Evolutionary conservation across 345 rosid genomes (phyloP), one percentile per base, ranked within the genome.

Genomic region (Hibiscus syriacus): DNA sequence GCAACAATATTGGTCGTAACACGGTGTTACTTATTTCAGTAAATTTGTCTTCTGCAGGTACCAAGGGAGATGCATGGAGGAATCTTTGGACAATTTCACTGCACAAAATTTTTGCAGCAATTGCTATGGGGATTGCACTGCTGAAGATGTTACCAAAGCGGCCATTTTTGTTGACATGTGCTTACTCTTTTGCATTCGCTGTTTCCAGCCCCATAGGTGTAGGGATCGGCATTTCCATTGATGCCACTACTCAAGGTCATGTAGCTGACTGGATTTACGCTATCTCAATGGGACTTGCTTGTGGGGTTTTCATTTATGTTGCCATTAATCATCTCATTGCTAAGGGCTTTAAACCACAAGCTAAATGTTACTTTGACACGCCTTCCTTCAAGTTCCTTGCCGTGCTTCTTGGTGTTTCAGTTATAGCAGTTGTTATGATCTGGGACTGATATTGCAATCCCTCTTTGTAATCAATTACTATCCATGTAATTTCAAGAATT

Each of bases 231-330:
- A 89, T 92, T 0, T 92, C 88, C 62, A 92, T 89, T 52, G 86
- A 89, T 50, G 86, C 92, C 38, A 86, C 94, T n/a, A n/a, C n/a
- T n/a, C n/a, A n/a, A n/a, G n/a, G n/a, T n/a, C n/a, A n/a, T n/a
- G n/a, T n/a, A n/a, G 88, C 90, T 12, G 89, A 89, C 70, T 89
- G 98, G 96, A 64, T 79, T 5, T 92, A 76, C 38, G 98, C 89
- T 1, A 89, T 92, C 61, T 78, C 98, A 0, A 87, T 92, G 98
- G 82, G 88, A 62, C 22, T 89, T 25, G 96, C 98, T n/a, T 87
- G 96, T 59, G 98, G 96, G 27, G 82, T 92, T 30, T 92, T 92
- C 54, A n/a, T n/a, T n/a, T n/a, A n/a, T n/a, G n/a, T n/a, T n/a
- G n/a, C n/a, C n/a, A n/a, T n/a, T n/a, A n/a, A n/a, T n/a, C n/a